These are phyloP conservation scores for Stagonosporopsis vannaccii DNA, from an alignment of 2,329 filamentous ascomycete genomes.

Conservation along the genomic window DNA sequence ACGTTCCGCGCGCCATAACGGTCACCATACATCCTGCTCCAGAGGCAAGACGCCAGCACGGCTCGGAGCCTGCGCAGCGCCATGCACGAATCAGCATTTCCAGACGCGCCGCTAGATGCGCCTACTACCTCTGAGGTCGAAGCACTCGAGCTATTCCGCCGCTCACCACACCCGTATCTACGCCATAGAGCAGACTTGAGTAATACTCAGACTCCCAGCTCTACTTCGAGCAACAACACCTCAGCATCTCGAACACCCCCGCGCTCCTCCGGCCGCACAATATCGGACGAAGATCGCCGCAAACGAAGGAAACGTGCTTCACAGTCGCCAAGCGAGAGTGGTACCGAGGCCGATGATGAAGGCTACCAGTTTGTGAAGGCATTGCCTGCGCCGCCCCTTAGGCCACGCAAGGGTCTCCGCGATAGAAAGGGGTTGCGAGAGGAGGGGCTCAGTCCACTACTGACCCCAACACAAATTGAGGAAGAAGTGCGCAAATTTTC, in stretches of 20 bases:
- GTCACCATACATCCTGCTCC: background rate
- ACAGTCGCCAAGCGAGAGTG: conserved; percentile 76
- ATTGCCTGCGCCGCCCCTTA: conserved; percentile 77
- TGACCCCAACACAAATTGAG: conserved; percentile 58
- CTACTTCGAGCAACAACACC: conserved; percentile 27
- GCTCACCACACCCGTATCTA: conserved; percentile 50
- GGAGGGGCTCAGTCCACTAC: conserved; percentile 48
- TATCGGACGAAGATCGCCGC: conserved; percentile 37
- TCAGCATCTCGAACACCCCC: conserved; percentile 25
- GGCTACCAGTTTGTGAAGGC: conserved; percentile 78
- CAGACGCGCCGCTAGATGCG: conserved; percentile 29
- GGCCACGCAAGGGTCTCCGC: conserved; percentile 79
- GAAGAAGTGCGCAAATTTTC: conserved; percentile 53
- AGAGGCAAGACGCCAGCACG: conserved; percentile 11
- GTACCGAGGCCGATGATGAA: conserved; percentile 95
- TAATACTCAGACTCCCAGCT: conserved; percentile 25
- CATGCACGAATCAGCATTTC: conserved; percentile 26
- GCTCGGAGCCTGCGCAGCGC: conserved; percentile 10
- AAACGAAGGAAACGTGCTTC: conserved; percentile 38
- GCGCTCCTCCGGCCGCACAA: conserved; percentile 26
- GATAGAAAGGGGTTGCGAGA: conserved; percentile 54
- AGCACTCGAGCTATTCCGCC: conserved; percentile 45
- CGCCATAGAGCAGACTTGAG: conserved; percentile 40
- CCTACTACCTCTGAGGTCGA: conserved; percentile 34
- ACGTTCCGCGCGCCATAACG: background rate